A percentile compares a stretch with the other conserved stretches of the same genome.
These are phyloP conservation scores for Solanum commersonii DNA, from an alignment of 257 asterid species.

Conservation along the genomic window DNA sequence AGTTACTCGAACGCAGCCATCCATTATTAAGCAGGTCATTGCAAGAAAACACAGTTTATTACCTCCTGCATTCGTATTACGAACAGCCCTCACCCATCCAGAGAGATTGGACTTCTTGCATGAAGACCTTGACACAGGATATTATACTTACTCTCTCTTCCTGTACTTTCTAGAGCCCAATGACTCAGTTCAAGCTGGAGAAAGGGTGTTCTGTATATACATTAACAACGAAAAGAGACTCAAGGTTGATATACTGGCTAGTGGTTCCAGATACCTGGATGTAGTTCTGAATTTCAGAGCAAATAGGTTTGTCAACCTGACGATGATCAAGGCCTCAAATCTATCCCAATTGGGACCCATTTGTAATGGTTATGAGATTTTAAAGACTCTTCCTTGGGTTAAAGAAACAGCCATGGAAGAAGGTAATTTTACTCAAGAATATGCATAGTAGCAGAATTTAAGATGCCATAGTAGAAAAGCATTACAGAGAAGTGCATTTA, in stretches of 20 bases:
- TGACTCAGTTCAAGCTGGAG: slow-evolving; percentile 27
- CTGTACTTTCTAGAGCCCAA: slow-evolving; percentile 47
- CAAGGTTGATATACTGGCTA: slow-evolving; percentile 26
- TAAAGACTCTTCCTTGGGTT: slow-evolving; percentile 22
- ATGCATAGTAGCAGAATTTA: not conserved
- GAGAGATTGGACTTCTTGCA: slow-evolving; percentile 31
- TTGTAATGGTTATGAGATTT: slow-evolving; percentile 47
- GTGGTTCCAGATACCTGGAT: slow-evolving; percentile 16
- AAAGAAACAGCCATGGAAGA: slow-evolving; percentile 30
- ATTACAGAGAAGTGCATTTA: not conserved
- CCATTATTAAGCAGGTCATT: slow-evolving; percentile 6
- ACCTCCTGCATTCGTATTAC: slow-evolving; percentile 39
- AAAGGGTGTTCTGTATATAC: slow-evolving; percentile 43
- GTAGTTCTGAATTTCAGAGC: slow-evolving; percentile 29
- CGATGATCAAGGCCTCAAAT: slow-evolving; percentile 28
- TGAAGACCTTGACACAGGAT: slow-evolving; percentile 21
- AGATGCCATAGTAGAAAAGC: not conserved
- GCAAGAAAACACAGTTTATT: slow-evolving; percentile 1
- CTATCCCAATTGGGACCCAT: slow-evolving; percentile 40
- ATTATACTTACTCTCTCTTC: slow-evolving; percentile 21
- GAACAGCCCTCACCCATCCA: slow-evolving; percentile 42
- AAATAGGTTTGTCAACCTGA: slow-evolving; percentile 35
- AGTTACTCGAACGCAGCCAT: slow-evolving; percentile 7
- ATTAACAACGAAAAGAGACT: slow-evolving; percentile 22
- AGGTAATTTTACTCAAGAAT: slow-evolving; percentile 18